A percentile compares a stretch with the other conserved stretches of the same genome.
phyloP scores from a whole-genome alignment of 768 basidiomycete genomes.

The Dictyophora rubrovolvata region DNA sequence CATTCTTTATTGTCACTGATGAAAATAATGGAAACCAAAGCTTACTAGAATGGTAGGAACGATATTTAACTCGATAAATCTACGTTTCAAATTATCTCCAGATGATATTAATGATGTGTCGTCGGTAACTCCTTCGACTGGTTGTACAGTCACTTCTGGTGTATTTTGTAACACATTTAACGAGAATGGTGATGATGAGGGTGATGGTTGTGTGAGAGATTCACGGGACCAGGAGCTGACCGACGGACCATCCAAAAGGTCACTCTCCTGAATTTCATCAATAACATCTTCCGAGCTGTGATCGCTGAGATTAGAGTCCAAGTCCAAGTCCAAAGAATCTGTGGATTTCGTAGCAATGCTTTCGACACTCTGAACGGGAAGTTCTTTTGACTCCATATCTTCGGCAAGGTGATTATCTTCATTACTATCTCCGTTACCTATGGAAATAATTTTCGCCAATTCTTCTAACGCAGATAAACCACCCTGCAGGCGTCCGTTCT shows the following conservation, averaged over 20 bases:
- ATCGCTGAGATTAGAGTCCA: constrained; percentile 54
- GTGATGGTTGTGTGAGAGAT: constrained; percentile 25
- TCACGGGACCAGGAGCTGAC: constrained; percentile 20
- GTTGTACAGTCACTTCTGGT: not conserved
- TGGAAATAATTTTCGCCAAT: constrained; percentile 72
- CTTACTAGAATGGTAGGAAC: constrained; percentile 69
- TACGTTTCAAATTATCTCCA: constrained; percentile 73
- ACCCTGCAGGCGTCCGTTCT: constrained; percentile 77
- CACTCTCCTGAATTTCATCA: constrained; percentile 76
- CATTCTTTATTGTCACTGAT: constrained; percentile 4
- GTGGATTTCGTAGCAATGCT: constrained; percentile 29
- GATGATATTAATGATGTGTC: constrained; percentile 16
- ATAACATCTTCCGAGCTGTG: constrained; percentile 67
- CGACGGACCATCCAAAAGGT: constrained; percentile 37
- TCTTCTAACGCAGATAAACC: constrained; percentile 79
- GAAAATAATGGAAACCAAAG: constrained; percentile 8
- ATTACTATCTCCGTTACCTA: constrained; percentile 31
- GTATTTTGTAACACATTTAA: constrained; percentile 19
- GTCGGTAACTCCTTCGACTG: not conserved
- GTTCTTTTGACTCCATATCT: constrained; percentile 52
- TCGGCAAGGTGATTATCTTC: constrained; percentile 39
- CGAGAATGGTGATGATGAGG: constrained; percentile 21
- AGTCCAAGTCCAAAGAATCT: constrained; percentile 50
- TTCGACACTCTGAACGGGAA: constrained; percentile 36
- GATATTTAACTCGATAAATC: constrained; percentile 66